Base-by-base conservation (phyloP, 768 basidiomycete genomes). In the Pleurotus cornucopiae region DNA sequence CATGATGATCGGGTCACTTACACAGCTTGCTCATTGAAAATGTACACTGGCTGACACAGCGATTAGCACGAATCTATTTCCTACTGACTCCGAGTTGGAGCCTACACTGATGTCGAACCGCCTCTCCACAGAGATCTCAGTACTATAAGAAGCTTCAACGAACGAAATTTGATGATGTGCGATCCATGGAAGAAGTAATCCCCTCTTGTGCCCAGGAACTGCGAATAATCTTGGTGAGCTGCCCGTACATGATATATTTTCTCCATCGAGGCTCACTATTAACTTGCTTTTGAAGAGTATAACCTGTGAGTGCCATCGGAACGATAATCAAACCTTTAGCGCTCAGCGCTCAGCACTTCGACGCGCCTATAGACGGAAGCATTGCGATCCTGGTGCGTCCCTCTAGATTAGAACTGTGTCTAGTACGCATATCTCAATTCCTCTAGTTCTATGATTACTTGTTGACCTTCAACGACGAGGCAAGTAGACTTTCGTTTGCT, bases 381-480 rank as follows among this genome's bases (percentile, higher is more conserved):
- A 44, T 44, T 13, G 41, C 41, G 3, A 6, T 44, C 5, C n/a
- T 44, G 6, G 41, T 44, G 5, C 11, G 41, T 44, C n/a, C n/a
- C n/a, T 11, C 14, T 21, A 16, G 20, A n/a, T 14, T 44, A 44
- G 11, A 6, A 6, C 2, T 11, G n/a, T 44, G 41, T 1, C n/a
- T 6, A 6, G 20, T 16, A 44, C 41, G 16, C 7, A 4, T n/a
- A 44, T 16, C 41, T 44, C 11, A 12, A 16, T 16, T 16, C n/a
- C 2, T 34, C 30, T 16, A 53, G 51, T 9, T 53, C 14, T 41
- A 53, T 39, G 51, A 53, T 23, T 53, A 53, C 25, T n/a, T 37
- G 18, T 39, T 53, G 38, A 43, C 37, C 23, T 53, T 53, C 51
- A 18, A 13, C 9, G 39, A 53, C 13, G 51, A 53, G 39, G 51